phyloP scores from a whole-genome alignment of 208 protist genomes.

The Trypanosoma avium region DNA sequence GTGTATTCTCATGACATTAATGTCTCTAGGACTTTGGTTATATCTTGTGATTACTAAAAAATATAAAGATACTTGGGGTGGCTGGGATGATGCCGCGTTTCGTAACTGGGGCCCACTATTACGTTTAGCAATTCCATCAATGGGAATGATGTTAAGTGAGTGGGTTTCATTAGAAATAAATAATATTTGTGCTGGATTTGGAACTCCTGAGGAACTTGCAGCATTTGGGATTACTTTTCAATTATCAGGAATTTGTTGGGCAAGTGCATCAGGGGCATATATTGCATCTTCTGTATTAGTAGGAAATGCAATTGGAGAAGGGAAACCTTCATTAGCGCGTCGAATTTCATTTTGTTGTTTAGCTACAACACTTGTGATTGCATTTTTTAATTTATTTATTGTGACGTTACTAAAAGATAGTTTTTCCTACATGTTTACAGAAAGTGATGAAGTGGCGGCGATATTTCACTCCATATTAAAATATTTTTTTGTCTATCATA shows the following conservation, averaged over 20 bases:
- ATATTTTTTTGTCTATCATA: slow-evolving; percentile 61
- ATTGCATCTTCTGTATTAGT: slow-evolving; percentile 72
- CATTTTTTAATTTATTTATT: slow-evolving; percentile 47
- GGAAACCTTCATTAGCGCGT: slow-evolving; percentile 47
- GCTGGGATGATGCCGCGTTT: slow-evolving; percentile 58
- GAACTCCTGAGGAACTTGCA: slow-evolving; percentile 50
- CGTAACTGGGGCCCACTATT: slow-evolving; percentile 62
- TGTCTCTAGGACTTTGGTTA: slow-evolving; percentile 45
- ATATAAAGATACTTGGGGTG: slow-evolving; percentile 74
- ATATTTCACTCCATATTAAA: slow-evolving; percentile 39
- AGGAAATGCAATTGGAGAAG: slow-evolving; percentile 68
- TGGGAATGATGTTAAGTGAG: slow-evolving; percentile 83
- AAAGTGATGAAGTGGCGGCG: slow-evolving; percentile 31
- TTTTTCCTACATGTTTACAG: slow-evolving; percentile 53
- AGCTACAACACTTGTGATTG: slow-evolving; percentile 21
- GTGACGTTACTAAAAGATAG: slow-evolving; percentile 17
- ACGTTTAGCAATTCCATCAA: slow-evolving; percentile 62
- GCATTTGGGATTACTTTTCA: slow-evolving; percentile 75
- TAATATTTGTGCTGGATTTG: slow-evolving; percentile 61
- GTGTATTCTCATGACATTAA: slow-evolving; percentile 58
- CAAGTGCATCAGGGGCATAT: slow-evolving; percentile 63
- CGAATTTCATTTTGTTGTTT: slow-evolving; percentile 50
- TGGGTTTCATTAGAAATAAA: slow-evolving; percentile 81
- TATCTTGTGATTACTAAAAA: slow-evolving; percentile 62
- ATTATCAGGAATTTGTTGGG: slow-evolving; percentile 59